Conservation (phyloP, 306 rosid genomes). For the Carpinus fangiana region DNA sequence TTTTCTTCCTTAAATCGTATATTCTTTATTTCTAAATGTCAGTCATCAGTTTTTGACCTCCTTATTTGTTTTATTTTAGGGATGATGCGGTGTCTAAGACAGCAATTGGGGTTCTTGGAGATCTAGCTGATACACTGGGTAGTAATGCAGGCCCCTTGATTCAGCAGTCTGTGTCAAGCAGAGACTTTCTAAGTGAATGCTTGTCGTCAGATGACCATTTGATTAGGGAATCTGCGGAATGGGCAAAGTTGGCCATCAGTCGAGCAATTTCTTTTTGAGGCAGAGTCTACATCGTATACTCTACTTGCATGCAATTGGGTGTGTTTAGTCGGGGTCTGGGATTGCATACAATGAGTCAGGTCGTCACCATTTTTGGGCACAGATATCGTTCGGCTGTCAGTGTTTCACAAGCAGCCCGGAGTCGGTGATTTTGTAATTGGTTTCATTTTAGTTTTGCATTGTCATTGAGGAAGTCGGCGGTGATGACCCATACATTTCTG, state of each 20-base stretch:
- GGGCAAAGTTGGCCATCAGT: constrained; percentile 88
- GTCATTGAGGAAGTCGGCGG: constrained; percentile 56
- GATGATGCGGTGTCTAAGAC: constrained; percentile 83
- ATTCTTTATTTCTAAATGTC: not conserved
- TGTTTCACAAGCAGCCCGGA: constrained; percentile 51
- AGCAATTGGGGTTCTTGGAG: constrained; percentile 93
- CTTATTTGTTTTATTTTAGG: constrained; percentile 46
- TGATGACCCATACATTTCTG: constrained; percentile 59
- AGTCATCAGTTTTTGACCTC: not conserved
- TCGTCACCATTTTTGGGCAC: constrained; percentile 74
- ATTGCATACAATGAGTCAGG: constrained; percentile 83
- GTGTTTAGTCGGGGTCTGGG: constrained; percentile 65
- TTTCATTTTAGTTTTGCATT: constrained; percentile 50
- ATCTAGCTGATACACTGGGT: constrained; percentile 87
- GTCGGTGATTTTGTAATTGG: constrained; percentile 37
- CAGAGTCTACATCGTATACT: constrained; percentile 35
- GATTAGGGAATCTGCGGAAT: constrained; percentile 87
- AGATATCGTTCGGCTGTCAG: constrained; percentile 49
- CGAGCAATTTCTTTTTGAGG: constrained; percentile 79
- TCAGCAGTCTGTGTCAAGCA: constrained; percentile 85
- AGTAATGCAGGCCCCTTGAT: constrained; percentile 66
- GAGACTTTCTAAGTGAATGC: constrained; percentile 80
- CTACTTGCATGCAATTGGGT: constrained; percentile 77
- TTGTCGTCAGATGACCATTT: constrained; percentile 77
- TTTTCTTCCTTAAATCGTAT: not conserved